Base-by-base conservation (phyloP, 805 yeast species). In the Candida odintsovae region DNA sequence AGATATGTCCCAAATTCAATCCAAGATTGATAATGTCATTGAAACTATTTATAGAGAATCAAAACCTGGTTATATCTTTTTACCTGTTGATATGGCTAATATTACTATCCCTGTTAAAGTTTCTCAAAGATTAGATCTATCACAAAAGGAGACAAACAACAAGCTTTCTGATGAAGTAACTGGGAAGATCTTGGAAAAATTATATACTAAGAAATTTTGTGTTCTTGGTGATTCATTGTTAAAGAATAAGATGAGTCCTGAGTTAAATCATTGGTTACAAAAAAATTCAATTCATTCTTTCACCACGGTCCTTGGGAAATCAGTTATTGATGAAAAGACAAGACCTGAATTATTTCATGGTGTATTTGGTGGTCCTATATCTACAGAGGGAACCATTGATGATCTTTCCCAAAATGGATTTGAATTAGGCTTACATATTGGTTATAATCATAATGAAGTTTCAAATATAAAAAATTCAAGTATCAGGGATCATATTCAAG, bases 141-240 rank as follows among this genome's bases (percentile, higher is more conserved):
- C 25, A 51, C 55, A 46, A 50, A 45, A 40, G 49, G 60, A 21
- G 16, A 51, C 44, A 12, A 50, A 56, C 31, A 58, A 49, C 10
- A 50, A 48, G 3, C 53, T 60, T 28, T 68, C 70, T 8, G 59
- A 64, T 20, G 50, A 57, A 19, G 58, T 77, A n/a, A 73, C 73
- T 3, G 61, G 65, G 5, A 57, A 58, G 43, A 76, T 86, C 35
- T 62, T 83, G 38, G 55, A 65, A 4, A 73, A 65, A 47, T 55
- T 90, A 12, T 76, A 83, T 57, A 22, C 44, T 20, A 56, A 69
- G 47, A 72, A 66, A 9, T 92, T 95, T n/a, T 77, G 83, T 3
- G 63, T 90, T 18, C 58, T 90, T 43, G 87, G 78, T 25, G 97
- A 90, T 62, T 73, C 80, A n/a, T 71, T 86, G 51, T 74, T 83